These are phyloP conservation scores for Clarireedia monteithiana DNA, from an alignment of 2,329 filamentous ascomycete species.

Conservation along the genomic window DNA sequence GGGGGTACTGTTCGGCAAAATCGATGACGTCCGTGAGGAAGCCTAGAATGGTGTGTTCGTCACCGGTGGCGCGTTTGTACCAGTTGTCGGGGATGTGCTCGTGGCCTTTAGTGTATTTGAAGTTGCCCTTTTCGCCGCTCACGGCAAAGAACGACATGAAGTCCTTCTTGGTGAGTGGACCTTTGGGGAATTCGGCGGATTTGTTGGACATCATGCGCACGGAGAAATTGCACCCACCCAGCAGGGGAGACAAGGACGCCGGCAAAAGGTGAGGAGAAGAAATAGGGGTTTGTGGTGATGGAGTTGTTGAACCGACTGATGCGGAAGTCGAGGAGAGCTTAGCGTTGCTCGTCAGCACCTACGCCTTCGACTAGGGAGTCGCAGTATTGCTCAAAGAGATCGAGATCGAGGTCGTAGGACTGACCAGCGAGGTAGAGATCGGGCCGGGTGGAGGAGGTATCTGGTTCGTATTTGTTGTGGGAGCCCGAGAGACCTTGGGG, in stretches of 20 bases:
- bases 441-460: slow-evolving; percentile 43
- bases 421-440: slow-evolving; percentile 37
- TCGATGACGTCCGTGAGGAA: slow-evolving; percentile 35
- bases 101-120: slow-evolving; percentile 12
- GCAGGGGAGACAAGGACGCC: slow-evolving; percentile 33
- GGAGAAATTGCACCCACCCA: slow-evolving; percentile 26
- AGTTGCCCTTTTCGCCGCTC: slow-evolving; percentile 13
- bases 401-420: neutral
- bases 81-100: slow-evolving; percentile 19
- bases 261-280: slow-evolving; percentile 45
- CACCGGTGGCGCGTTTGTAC: slow-evolving; percentile 16
- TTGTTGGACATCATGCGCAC: slow-evolving; percentile 29
- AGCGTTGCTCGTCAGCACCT: slow-evolving; percentile 32
- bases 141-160: slow-evolving; percentile 18
- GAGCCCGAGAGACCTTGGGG: slow-evolving; percentile 41
- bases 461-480: slow-evolving; percentile 48
- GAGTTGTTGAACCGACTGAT: slow-evolving; percentile 33
- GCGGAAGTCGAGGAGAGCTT: slow-evolving; percentile 37
- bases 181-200: slow-evolving; percentile 25
- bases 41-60: slow-evolving; percentile 32
- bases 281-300: slow-evolving; percentile 37
- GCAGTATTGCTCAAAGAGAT: slow-evolving; percentile 3
- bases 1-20: slow-evolving; percentile 33
- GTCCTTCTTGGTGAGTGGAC: slow-evolving; percentile 22
- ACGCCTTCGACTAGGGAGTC: slow-evolving; percentile 9